phyloP scores from a whole-genome alignment of 2,329 filamentous ascomycete genomes.

The Phialophora verrucosa region DNA sequence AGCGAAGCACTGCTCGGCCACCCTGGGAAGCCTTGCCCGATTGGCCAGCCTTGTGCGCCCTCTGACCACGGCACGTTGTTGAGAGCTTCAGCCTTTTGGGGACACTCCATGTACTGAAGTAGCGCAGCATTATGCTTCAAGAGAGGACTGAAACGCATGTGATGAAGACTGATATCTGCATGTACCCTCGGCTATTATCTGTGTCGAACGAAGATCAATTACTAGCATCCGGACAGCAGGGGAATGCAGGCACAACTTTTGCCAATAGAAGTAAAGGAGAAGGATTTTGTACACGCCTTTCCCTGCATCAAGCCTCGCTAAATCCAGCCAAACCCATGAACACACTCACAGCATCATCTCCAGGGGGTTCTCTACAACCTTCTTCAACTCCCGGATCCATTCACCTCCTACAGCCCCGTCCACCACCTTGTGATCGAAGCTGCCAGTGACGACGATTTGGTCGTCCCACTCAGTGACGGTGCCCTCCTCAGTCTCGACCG shows the following conservation, averaged over 20 bases:
- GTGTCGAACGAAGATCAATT: constrained; percentile 8
- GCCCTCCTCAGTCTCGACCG: constrained; percentile 82
- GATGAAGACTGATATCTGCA: neutral
- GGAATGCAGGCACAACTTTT: constrained; percentile 35
- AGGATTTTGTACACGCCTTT: constrained; percentile 37
- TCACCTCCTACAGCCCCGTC: constrained; percentile 96
- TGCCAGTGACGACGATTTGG: constrained; percentile 91
- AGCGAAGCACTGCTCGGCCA: constrained; percentile 16
- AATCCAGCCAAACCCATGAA: constrained; percentile 32
- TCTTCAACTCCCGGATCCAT: constrained; percentile 97
- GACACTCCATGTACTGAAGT: neutral
- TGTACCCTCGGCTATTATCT: neutral
- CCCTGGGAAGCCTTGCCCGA: neutral
- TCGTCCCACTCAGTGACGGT: constrained; percentile 88
- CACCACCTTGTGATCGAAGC: constrained; percentile 99
- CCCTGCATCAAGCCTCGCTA: constrained; percentile 36
- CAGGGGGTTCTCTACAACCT: constrained; percentile 94
- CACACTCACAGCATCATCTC: constrained; percentile 80
- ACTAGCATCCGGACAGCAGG: constrained; percentile 10
- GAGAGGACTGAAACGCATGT: neutral
- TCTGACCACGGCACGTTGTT: neutral
- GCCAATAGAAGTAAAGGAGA: constrained; percentile 30
- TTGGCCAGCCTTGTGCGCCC: constrained; percentile 17
- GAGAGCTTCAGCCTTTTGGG: neutral
- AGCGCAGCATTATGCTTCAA: neutral